Base-by-base conservation (phyloP, 768 basidiomycete genomes). In the Mycena rebaudengoi region DNA sequence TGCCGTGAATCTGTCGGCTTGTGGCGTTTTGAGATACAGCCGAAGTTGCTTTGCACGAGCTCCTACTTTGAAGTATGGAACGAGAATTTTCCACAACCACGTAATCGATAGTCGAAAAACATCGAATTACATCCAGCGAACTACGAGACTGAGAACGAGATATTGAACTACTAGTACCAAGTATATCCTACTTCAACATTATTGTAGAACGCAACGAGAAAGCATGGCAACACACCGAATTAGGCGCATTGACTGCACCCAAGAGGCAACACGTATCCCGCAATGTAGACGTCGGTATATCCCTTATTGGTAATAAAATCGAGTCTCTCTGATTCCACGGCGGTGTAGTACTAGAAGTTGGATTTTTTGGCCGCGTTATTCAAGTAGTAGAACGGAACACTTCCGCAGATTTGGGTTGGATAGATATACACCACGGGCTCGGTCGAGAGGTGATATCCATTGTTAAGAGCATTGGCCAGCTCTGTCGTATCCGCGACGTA, bases 331-430 rank as follows among this genome's bases (percentile, higher is more conserved):
- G 48, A 50, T 33, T 50, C 48, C 32, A 18, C 12, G 30, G 30
- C 8, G 48, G 48, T 50, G 48, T 50, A 50, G 48, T 32, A 50
- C 30, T 50, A 32, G 30, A 21, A 35, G 20, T 32, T 50, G n/a
- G n/a, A 54, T 54, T 30, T 49, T 30, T 50, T 50, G 48, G 48
- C 48, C 32, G 48, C 32, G 25, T 50, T 50, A 12, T 32, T 32
- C 48, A 50, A 50, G 23, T 50, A 50, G 30, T 33, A 50, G 30
- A 33, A 50, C 30, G 48, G 48, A 33, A 50, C 48, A 23, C 48
- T 50, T 33, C 48, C 48, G n/a, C 48, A 50, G 20, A 50, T 50
- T 33, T 33, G 48, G 32, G 48, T 33, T 29, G 30, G 48, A 50
- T 50, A 50, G 48, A 50, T 50, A 35, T 50, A 50, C 32, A 33